These are phyloP conservation scores for Streptanthus diversifolius DNA, from an alignment of 345 rosid species.

Conservation along the genomic window DNA sequence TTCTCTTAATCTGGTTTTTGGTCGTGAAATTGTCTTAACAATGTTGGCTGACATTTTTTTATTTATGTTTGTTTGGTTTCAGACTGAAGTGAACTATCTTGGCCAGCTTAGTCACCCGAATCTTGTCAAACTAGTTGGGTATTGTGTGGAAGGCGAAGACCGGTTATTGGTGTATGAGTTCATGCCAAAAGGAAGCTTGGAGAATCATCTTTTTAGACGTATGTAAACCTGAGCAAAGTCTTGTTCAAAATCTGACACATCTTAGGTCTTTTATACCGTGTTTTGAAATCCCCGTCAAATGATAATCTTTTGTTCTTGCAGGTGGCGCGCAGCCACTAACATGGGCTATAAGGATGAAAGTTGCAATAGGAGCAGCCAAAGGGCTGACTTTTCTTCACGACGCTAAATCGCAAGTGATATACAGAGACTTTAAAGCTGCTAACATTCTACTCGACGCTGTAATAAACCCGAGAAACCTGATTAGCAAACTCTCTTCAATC, in stretches of 20 bases:
- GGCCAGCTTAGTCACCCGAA: constrained; percentile 93
- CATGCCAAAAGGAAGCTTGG: constrained; percentile 96
- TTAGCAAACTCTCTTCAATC: neutral
- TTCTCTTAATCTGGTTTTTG: neutral
- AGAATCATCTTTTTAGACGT: constrained; percentile 68
- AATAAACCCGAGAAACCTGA: constrained; percentile 21
- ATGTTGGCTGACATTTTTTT: neutral
- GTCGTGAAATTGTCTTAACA: neutral
- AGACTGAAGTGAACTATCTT: constrained; percentile 96
- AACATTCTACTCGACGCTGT: constrained; percentile 91
- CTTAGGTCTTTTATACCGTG: neutral
- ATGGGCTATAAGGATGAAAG: constrained; percentile 91
- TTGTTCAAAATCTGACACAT: neutral
- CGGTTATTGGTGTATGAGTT: constrained; percentile 86
- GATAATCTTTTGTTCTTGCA: constrained; percentile 4
- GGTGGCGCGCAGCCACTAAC: constrained; percentile 92
- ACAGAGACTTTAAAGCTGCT: constrained; percentile 96
- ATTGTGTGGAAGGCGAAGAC: constrained; percentile 79
- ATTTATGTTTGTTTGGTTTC: constrained; percentile 28
- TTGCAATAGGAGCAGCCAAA: constrained; percentile 91
- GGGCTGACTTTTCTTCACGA: constrained; percentile 94
- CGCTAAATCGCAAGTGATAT: constrained; percentile 86
- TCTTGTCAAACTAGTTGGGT: constrained; percentile 88
- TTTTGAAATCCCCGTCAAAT: neutral
- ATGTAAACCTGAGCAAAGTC: neutral